Evolutionary conservation across 208 protist species (phyloP).

Genomic region (Leishmania arabica): DNA sequence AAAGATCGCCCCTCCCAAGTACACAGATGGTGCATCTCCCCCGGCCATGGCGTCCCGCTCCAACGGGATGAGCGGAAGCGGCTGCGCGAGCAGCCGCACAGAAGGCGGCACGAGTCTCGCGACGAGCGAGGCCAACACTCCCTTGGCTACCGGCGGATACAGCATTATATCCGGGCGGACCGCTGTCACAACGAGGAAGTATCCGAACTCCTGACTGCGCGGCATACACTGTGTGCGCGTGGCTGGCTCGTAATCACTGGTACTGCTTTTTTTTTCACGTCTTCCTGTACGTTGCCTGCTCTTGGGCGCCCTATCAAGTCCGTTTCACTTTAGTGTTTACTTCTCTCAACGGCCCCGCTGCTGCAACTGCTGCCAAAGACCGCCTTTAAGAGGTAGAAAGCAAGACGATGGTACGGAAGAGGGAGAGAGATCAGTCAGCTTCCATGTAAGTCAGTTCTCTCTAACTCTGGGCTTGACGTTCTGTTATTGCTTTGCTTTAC

Average conservation of each 20-base stretch:
- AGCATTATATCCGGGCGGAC: neutral
- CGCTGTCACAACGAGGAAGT: neutral
- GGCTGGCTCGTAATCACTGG: neutral
- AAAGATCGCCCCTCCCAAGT: conserved; percentile 20
- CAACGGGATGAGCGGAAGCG: conserved; percentile 8
- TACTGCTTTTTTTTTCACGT: conserved; percentile 4
- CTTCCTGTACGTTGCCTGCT: neutral
- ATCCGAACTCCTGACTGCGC: neutral
- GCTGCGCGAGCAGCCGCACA: conserved; percentile 35
- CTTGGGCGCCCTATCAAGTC: neutral
- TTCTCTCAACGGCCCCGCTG: neutral
- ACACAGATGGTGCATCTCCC: conserved; percentile 14
- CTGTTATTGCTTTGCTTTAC: conserved; percentile 8
- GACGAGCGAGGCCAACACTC: conserved; percentile 35
- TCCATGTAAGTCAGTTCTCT: neutral
- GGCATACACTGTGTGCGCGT: neutral
- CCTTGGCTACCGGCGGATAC: conserved; percentile 23
- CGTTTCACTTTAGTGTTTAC: conserved; percentile 14
- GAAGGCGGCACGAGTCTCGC: conserved; percentile 27
- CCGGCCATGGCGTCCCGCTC: neutral
- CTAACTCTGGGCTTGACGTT: conserved; percentile 1
- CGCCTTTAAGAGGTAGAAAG: neutral
- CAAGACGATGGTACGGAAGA: neutral
- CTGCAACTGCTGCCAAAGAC: neutral
- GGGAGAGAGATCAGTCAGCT: neutral